Evolutionary conservation across 2,329 filamentous ascomycete genomes (phyloP).

Genomic region (Trichoderma sp.): DNA sequence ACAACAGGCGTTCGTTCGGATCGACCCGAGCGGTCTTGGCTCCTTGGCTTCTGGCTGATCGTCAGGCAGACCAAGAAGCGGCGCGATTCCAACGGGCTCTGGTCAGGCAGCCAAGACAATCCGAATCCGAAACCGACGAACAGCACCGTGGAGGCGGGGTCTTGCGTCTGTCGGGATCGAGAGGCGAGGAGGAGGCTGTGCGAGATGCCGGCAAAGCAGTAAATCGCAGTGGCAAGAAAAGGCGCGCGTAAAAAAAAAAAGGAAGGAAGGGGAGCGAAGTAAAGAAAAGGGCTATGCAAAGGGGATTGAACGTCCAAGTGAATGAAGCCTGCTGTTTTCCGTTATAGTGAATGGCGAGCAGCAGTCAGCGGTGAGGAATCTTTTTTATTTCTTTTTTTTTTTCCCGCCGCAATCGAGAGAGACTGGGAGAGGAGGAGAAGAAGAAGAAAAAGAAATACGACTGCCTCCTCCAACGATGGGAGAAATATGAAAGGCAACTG

Average conservation of each 20-base stretch:
- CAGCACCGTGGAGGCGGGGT: background rate
- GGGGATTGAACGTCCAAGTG: background rate
- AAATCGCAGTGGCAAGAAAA: background rate
- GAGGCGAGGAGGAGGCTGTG: conserved; percentile 12
- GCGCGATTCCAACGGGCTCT: background rate
- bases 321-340: background rate
- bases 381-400: background rate
- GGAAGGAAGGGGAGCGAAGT: too few relatives aligned
- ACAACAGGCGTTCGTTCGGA: conserved; percentile 2
- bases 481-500: background rate
- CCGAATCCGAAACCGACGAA: background rate
- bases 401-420: background rate
- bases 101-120: background rate
- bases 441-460: background rate
- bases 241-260: background rate
- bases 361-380: background rate
- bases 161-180: background rate
- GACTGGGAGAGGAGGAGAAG: background rate
- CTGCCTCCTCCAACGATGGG: background rate
- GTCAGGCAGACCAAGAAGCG: conserved; percentile 3
- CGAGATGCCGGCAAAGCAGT: background rate
- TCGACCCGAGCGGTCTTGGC: background rate
- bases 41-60: background rate
- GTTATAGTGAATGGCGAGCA: background rate
- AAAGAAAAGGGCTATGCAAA: background rate